Conservation (phyloP, 208 protist genomes). For the Endotrypanum monterogeii region DNA sequence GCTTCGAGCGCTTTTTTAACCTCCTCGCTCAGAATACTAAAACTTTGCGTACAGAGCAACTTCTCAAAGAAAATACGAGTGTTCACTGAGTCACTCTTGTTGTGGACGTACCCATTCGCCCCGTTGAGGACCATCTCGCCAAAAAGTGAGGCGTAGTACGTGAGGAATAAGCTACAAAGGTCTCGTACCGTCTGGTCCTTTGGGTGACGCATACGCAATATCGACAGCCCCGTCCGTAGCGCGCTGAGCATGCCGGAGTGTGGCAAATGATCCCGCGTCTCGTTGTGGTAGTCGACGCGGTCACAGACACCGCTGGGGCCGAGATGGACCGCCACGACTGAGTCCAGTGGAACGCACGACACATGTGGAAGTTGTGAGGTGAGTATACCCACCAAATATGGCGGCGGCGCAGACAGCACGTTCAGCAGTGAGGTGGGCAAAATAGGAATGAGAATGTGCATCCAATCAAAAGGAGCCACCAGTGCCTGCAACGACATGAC, state of each 20-base stretch:
- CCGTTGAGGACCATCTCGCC: slow-evolving; percentile 61
- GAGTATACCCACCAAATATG: slow-evolving; percentile 78
- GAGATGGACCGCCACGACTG: slow-evolving; percentile 58
- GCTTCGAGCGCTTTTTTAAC: slow-evolving; percentile 51
- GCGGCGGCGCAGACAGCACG: slow-evolving; percentile 74
- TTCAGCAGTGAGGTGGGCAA: slow-evolving; percentile 63
- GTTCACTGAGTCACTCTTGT: slow-evolving; percentile 15
- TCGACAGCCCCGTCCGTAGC: slow-evolving; percentile 60
- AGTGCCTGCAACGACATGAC: slow-evolving; percentile 84
- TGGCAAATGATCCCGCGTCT: slow-evolving; percentile 50
- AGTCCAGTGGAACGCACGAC: slow-evolving; percentile 46
- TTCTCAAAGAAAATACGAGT: slow-evolving; percentile 52
- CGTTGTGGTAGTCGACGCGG: slow-evolving; percentile 58
- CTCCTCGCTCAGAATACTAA: slow-evolving; percentile 56
- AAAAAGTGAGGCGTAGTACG: slow-evolving; percentile 78
- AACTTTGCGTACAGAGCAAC: slow-evolving; percentile 70
- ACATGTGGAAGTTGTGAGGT: slow-evolving; percentile 66
- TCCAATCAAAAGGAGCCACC: slow-evolving; percentile 84
- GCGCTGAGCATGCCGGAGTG: slow-evolving; percentile 69
- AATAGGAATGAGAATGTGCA: slow-evolving; percentile 86
- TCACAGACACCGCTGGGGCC: slow-evolving; percentile 55
- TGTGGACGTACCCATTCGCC: slow-evolving; percentile 28
- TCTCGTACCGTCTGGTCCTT: slow-evolving; percentile 66
- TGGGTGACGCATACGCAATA: slow-evolving; percentile 54
- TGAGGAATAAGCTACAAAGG: slow-evolving; percentile 79